phyloP scores from a whole-genome alignment of 495 filamentous ascomycete species.

The Talaromyces borbonicus region DNA sequence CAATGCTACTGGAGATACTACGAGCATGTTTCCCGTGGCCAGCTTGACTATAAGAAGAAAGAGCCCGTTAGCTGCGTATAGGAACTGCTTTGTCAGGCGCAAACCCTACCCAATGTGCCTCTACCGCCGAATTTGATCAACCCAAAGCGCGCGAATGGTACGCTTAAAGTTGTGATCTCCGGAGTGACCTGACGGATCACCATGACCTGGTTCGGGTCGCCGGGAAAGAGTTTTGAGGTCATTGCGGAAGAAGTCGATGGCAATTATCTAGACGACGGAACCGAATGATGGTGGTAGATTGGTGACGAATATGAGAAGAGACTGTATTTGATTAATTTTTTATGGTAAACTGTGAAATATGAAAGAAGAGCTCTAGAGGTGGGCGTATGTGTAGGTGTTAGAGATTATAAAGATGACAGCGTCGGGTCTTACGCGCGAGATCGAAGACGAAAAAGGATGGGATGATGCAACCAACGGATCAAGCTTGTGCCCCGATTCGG shows the following conservation, averaged over 20 bases:
- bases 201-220: constrained; percentile 68
- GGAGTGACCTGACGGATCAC: constrained; percentile 77
- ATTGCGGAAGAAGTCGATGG: constrained; percentile 13
- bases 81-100: too few relatives aligned
- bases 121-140: constrained; percentile 73
- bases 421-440: too few relatives aligned
- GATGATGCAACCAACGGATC: background rate
- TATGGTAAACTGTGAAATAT: too few relatives aligned
- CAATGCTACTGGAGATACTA: constrained; percentile 84
- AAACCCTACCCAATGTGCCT: constrained; percentile 65
- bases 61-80: too few relatives aligned
- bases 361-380: too few relatives aligned
- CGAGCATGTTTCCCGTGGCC: constrained; percentile 62
- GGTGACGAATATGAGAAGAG: too few relatives aligned
- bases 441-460: too few relatives aligned
- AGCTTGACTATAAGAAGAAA: constrained; percentile 71
- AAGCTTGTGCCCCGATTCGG: background rate
- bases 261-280: too few relatives aligned
- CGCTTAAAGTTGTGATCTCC: constrained; percentile 68
- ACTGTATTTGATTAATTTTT: too few relatives aligned
- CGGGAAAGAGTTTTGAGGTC: constrained; percentile 40
- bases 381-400: too few relatives aligned
- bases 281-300: too few relatives aligned
- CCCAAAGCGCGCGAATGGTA: constrained; percentile 79
- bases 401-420: too few relatives aligned